Evolutionary conservation across 805 yeast species (phyloP), one percentile per base, ranked within the genome.

Genomic region (Starmerella geochares): DNA sequence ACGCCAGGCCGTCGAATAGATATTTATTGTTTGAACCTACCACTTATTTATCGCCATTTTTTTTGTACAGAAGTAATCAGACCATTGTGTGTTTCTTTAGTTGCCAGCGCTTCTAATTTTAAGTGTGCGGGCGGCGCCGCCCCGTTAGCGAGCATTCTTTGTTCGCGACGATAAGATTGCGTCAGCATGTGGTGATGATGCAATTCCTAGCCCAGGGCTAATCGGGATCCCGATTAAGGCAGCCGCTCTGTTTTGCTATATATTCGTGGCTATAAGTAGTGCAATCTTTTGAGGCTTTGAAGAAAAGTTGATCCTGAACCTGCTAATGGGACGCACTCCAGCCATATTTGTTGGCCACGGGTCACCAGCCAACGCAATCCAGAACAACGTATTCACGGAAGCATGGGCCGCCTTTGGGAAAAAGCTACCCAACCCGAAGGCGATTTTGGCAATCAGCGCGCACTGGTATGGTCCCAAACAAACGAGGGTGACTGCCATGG

Each of bases 401-500:
- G 17, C 45, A 28, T 58, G 61, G 61, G 32, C 41, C 14, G 16
- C 21, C 13, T 13, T 56, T 23, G 61, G 54, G 25, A 11, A 21
- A 10, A 23, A 32, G 27, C 11, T 52, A 13, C 61, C 61, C 28
- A 36, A 46, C 14, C 61, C 61, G 24, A 48, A 53, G 25, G 53
- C 59, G 11, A 57, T 58, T 40, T 31, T 58, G 20, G 54, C 55
- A 2, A 45, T 58, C 28, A 53, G 58, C 20, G 61, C 61, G 19
- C 61, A 58, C 39, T 58, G 61, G 61, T 54, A 28, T 42, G 49
- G 51, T 6, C 36, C 48, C 4, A 5, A 38, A 9, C 47, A 49
- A 10, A 27, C 49, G 16, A 37, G 42, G n/a, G 55, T 58, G 10
- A 51, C 57, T 16, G 49, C 50, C 3, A 53, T 49, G 37, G 39